Conservation (phyloP, 345 rosid species). For the Microthlaspi erraticum region DNA sequence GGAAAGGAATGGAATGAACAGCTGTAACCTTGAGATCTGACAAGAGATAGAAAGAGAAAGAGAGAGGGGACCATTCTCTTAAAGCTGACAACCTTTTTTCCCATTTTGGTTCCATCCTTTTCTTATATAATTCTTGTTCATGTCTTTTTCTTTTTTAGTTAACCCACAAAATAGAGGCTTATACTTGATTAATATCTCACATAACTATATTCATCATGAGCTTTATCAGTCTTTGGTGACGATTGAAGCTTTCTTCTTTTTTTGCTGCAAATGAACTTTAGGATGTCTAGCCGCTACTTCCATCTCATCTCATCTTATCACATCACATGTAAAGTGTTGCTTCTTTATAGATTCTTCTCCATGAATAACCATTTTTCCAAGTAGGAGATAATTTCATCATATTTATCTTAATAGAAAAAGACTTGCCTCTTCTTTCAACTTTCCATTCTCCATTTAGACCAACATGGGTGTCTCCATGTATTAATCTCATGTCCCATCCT, state of each 20-base stretch:
- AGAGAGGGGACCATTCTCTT: constrained; percentile 30
- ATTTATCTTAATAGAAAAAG: background rate
- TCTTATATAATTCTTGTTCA: constrained; percentile 12
- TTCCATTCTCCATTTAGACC: constrained; percentile 39
- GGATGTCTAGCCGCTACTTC: constrained; percentile 17
- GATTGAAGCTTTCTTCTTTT: background rate
- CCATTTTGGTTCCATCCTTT: constrained; percentile 40
- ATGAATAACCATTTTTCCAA: background rate
- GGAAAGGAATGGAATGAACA: background rate
- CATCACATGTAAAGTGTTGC: constrained; percentile 21
- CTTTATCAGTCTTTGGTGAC: background rate
- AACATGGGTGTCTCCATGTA: constrained; percentile 36
- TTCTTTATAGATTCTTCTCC: constrained; percentile 9
- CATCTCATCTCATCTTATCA: constrained; percentile 27
- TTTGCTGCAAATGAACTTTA: background rate
- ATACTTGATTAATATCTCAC: constrained; percentile 4
- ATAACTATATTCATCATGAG: background rate
- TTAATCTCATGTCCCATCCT: constrained; percentile 27
- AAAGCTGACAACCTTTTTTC: constrained; percentile 41
- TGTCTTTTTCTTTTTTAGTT: constrained; percentile 4
- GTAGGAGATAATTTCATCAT: no score
- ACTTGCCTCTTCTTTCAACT: constrained; percentile 4
- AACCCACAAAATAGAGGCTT: background rate
- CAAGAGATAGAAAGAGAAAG: constrained; percentile 11
- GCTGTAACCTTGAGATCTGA: constrained; percentile 33